These are phyloP conservation scores for Claviceps spartinae DNA, from an alignment of 2,329 filamentous ascomycete species.

Conservation along the genomic window DNA sequence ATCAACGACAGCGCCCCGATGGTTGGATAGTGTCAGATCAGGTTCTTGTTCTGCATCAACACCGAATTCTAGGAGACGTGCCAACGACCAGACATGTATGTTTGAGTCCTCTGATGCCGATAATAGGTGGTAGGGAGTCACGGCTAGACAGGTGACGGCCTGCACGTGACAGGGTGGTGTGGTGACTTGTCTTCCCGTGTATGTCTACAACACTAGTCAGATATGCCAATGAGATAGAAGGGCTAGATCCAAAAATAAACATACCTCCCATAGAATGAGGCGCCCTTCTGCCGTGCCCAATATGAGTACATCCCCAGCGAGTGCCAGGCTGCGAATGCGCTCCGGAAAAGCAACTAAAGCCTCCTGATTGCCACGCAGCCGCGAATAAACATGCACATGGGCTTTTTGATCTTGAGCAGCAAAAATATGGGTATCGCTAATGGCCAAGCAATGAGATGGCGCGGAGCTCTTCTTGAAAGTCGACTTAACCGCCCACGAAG, in stretches of 20 bases:
- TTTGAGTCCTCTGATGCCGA: constrained; percentile 78
- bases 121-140: constrained; percentile 58
- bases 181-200: constrained; percentile 61
- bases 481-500: constrained; percentile 57
- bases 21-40: constrained; percentile 62
- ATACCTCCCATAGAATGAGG: constrained; percentile 84
- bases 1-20: constrained; percentile 59
- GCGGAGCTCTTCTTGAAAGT: constrained; percentile 87
- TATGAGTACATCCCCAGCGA: constrained; percentile 60
- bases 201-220: constrained; percentile 35
- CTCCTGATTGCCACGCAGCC: constrained; percentile 75
- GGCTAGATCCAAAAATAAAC: constrained; percentile 10
- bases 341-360: constrained; percentile 80
- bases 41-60: constrained; percentile 50
- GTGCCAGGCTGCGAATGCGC: constrained; percentile 62
- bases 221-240: neutral
- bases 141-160: constrained; percentile 60
- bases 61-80: constrained; percentile 52
- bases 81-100: constrained; percentile 81
- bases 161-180: constrained; percentile 71
- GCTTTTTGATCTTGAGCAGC: constrained; percentile 85
- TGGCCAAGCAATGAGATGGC: constrained; percentile 63
- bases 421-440: constrained; percentile 74
- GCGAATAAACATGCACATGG: constrained; percentile 82
- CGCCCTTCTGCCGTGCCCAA: constrained; percentile 77